phyloP scores from a whole-genome alignment of 441 rosid species.

The Pelargonium fulgidum region DNA sequence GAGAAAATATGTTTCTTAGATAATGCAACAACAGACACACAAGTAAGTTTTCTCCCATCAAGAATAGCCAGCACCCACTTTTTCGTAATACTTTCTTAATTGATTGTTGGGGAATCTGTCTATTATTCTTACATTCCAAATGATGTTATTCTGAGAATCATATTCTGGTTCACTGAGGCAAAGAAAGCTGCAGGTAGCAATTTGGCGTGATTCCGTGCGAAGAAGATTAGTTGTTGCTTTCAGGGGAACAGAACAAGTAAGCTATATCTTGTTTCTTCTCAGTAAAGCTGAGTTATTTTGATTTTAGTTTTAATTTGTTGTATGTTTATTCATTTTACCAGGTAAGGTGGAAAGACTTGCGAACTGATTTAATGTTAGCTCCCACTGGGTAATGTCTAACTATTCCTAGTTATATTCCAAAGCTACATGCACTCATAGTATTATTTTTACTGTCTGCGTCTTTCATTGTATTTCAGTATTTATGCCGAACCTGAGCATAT shows the following conservation, averaged over 20 bases:
- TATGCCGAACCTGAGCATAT: conserved; percentile 5
- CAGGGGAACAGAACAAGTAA: conserved; percentile 96
- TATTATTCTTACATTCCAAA: not conserved
- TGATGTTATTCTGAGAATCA: conserved; percentile 6
- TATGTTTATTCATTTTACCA: conserved; percentile 29
- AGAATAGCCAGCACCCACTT: not conserved
- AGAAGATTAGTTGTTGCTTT: conserved; percentile 82
- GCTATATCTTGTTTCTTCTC: conserved; percentile 23
- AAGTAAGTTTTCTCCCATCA: conserved; percentile 38
- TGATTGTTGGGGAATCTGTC: not conserved
- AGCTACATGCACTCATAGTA: not conserved
- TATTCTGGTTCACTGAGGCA: conserved; percentile 22
- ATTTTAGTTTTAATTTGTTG: conserved; percentile 19
- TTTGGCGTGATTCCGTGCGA: conserved; percentile 86
- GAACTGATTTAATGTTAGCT: conserved; percentile 79
- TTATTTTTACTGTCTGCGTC: not conserved
- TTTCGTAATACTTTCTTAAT: not conserved
- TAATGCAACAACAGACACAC: conserved; percentile 77
- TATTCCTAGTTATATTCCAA: not conserved
- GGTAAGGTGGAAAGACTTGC: conserved; percentile 90
- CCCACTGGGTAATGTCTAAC: conserved; percentile 67
- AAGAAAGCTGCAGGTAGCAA: conserved; percentile 58
- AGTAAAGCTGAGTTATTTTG: conserved; percentile 12
- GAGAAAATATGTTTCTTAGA: conserved; percentile 88
- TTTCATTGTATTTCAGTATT: conserved; percentile 3